Evolutionary conservation across 306 rosid genomes (phyloP), one percentile per base, ranked within the genome.

Genomic region (Begonia fuchsioides): DNA sequence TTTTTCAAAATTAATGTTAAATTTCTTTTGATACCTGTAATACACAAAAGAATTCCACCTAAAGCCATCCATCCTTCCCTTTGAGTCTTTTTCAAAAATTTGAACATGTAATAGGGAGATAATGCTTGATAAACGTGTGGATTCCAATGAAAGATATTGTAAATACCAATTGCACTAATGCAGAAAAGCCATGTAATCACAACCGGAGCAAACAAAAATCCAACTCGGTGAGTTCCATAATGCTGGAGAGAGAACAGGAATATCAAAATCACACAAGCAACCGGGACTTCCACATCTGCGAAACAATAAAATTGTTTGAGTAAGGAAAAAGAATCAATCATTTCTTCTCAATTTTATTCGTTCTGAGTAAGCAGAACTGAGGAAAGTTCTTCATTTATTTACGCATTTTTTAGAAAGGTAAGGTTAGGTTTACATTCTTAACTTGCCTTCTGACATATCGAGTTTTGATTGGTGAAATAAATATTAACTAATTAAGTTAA

Each of bases 21-120:
- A 48, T 14, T 17, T 3, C 13, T 38, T 57, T 38, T 59, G 12
- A 52, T 77, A 88, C 97, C 97, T 49, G 97, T 88, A 60, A 88
- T 84, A 47, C 97, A 88, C 60, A 84, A 54, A 38, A 88, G 73
- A 54, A 84, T 81, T 55, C 97, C 95, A 8, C 97, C 97, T 73
- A 88, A 58, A 17, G 97, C 80, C 97, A 81, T 88, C 97, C 97
- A 88, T 15, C 97, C 97, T 51, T 75, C 70, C 51, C 61, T 70
- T 74, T 60, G 78, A 11, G 97, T 88, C 67, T 88, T 88, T 32
- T 64, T 88, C 44, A 88, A 69, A 68, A 88, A 88, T 39, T 81
- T 84, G 66, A 68, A 74, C 97, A 88, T 88, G 82, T 88, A 84
- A 54, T 84, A 81, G 43, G 97, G 97, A 15, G 93, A 84, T 56